A percentile compares a stretch with the other conserved stretches of the same genome.
These are phyloP conservation scores for Cubamyces sp. DNA, from an alignment of 768 basidiomycete species.

Conservation along the genomic window DNA sequence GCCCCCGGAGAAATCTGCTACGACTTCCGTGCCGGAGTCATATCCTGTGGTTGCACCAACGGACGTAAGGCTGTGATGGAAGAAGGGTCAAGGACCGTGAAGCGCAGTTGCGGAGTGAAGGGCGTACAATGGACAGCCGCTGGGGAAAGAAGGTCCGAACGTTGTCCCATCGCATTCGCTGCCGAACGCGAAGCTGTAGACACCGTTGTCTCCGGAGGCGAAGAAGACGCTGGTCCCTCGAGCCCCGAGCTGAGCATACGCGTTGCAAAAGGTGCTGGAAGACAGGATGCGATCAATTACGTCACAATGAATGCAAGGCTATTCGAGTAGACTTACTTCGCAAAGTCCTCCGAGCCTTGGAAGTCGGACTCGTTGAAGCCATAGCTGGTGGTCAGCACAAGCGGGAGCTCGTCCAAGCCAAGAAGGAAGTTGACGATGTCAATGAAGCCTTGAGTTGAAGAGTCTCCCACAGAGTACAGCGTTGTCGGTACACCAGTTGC, in stretches of 20 bases:
- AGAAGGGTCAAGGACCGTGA: neutral
- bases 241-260: slow-evolving; percentile 39
- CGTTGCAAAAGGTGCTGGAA: slow-evolving; percentile 38
- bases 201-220: slow-evolving; percentile 43
- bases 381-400: slow-evolving; percentile 41
- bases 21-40: slow-evolving; percentile 27
- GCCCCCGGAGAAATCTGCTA: slow-evolving; percentile 30
- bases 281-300: too few species aligned
- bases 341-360: slow-evolving; percentile 18
- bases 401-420: slow-evolving; percentile 30
- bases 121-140: slow-evolving; percentile 39
- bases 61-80: slow-evolving; percentile 26
- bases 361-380: slow-evolving; percentile 37
- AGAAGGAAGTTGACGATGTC: slow-evolving; percentile 38
- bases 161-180: slow-evolving; percentile 44
- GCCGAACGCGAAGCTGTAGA: slow-evolving; percentile 33
- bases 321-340: slow-evolving; percentile 31
- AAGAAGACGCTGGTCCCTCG: slow-evolving; percentile 41
- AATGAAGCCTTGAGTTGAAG: slow-evolving; percentile 37
- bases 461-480: slow-evolving; percentile 42
- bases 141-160: slow-evolving; percentile 42
- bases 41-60: slow-evolving; percentile 30
- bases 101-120: neutral
- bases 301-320: too few species aligned
- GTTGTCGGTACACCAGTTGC: slow-evolving; percentile 37